Evolutionary conservation across 768 basidiomycete species (phyloP), one percentile per base, ranked within the genome.

Genomic region (Psilocybe azurescens): DNA sequence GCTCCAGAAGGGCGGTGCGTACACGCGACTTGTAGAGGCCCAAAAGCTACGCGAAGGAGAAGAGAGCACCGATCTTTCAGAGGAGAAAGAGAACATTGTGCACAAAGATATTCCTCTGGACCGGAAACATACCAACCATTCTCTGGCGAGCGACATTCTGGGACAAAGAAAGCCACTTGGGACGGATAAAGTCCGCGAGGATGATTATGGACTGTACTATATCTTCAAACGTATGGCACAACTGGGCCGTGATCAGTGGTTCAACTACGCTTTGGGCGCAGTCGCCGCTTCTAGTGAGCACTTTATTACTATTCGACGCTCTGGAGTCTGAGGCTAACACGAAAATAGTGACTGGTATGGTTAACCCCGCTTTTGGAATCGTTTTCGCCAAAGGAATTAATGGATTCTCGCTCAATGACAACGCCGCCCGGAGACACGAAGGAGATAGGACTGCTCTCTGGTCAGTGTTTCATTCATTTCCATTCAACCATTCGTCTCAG

Each of bases 361-460:
- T 89, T 8, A 90, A 88, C 68, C 91, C 91, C 2, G 81, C 83
- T 0, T 90, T 89, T 67, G 86, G 87, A 61, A 78, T 94, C 49
- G 81, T 92, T 11, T 92, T 82, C 67, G 88, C 86, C 56, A 81
- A 65, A 84, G 80, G 57, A 81, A 89, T 68, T 64, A 77, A 46
- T 81, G 78, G 1, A 88, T 91, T 78, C 81, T 86, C 28, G 50
- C 51, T 3, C 75, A n/a, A 55, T 1, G 77, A 78, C 49, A 60
- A 62, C 32, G 69, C 76, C 3, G 77, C 78, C 29, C 80, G 85
- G 28, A 81, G 83, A 14, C 62, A 74, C 30, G 78, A 81, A 8
- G 90, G 89, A 30, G 85, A 94, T 72, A 83, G 86, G 54, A 88
- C 85, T 67, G 90, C 90, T 1, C 78, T 90, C 9, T 90, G 83